Conservation (phyloP, 352 stramenopile species). For the Hyaloperonospora arabidopsidis region DNA sequence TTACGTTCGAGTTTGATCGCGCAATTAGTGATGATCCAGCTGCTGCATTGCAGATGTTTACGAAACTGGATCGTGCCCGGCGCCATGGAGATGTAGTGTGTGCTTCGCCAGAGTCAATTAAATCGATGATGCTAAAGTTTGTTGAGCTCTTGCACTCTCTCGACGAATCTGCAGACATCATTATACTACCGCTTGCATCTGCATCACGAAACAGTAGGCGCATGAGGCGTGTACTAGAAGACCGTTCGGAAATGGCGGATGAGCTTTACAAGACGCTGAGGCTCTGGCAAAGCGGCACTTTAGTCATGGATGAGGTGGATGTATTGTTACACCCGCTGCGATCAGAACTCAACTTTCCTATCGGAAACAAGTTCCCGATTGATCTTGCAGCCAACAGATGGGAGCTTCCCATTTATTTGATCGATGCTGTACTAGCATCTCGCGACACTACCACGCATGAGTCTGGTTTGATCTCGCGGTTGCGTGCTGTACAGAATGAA, state of each 20-base stretch:
- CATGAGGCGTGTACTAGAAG: constrained; percentile 57
- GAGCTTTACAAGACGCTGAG: constrained; percentile 81
- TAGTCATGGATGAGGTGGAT: constrained; percentile 92
- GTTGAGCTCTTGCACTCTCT: constrained; percentile 90
- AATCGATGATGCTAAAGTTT: constrained; percentile 99
- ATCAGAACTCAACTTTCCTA: constrained; percentile 88
- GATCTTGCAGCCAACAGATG: constrained; percentile 86
- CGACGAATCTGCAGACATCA: constrained; percentile 71
- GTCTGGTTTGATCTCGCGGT: constrained; percentile 33
- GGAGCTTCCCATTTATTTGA: constrained; percentile 88
- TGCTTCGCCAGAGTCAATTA: constrained; percentile 97
- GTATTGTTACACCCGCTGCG: constrained; percentile 86
- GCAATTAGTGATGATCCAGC: constrained; percentile 82
- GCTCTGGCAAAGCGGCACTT: constrained; percentile 90
- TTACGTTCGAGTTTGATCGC: constrained; percentile 98
- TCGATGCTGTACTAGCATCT: constrained; percentile 89
- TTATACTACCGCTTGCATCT: constrained; percentile 46
- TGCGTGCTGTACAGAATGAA: constrained; percentile 87
- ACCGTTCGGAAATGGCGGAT: constrained; percentile 85
- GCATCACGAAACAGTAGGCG: constrained; percentile 68
- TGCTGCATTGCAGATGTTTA: constrained; percentile 53
- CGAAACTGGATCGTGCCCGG: constrained; percentile 86
- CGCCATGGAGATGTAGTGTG: constrained; percentile 94
- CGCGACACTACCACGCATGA: constrained; percentile 8
- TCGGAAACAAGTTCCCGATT: constrained; percentile 88